A percentile compares a stretch with the other conserved stretches of the same genome.
Conservation (phyloP, 352 stramenopile species). For the Globisporangium cylindrosporum region DNA sequence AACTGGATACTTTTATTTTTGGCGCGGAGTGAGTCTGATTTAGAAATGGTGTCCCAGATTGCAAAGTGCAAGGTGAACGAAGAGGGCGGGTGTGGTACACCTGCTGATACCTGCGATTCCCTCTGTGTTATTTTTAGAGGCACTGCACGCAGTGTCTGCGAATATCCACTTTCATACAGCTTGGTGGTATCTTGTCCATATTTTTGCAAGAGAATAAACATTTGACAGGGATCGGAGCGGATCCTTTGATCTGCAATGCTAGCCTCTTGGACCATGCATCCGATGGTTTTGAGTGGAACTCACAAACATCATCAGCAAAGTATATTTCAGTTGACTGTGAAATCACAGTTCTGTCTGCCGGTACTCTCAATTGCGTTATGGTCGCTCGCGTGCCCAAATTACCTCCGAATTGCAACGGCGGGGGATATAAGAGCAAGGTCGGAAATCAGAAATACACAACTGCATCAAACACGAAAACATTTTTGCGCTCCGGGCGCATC, state of each 20-base stretch:
- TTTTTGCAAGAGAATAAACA: background rate
- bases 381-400: no score
- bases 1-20: background rate
- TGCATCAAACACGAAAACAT: no score
- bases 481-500: no score
- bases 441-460: no score
- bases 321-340: background rate
- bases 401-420: no score
- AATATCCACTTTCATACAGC: background rate
- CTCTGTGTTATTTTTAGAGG: background rate
- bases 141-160: background rate
- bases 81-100: background rate
- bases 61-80: background rate
- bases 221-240: background rate
- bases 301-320: background rate
- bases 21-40: background rate
- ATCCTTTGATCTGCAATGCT: background rate
- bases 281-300: background rate
- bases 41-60: conserved; percentile 3
- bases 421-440: no score
- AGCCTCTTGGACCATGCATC: background rate
- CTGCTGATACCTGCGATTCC: conserved; percentile 3
- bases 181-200: background rate
- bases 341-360: no score
- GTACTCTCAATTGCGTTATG: no score